A percentile compares a stretch with the other conserved stretches of the same genome.
Conservation (phyloP, 768 basidiomycete genomes). For the Epithele typhae region DNA sequence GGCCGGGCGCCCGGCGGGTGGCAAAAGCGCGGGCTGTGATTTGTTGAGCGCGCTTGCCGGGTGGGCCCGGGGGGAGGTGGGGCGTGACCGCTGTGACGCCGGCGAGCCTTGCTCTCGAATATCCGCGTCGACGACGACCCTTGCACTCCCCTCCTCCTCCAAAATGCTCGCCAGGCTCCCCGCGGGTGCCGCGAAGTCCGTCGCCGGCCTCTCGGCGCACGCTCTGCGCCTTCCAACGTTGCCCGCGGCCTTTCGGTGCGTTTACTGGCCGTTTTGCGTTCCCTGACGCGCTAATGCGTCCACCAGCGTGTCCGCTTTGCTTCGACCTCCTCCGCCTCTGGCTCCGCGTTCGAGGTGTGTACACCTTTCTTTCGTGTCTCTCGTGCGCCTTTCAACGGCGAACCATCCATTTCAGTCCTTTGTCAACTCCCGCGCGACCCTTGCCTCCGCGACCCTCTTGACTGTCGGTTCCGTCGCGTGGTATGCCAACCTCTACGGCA, state of each 20-base stretch:
- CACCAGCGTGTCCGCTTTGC: conserved; percentile 62
- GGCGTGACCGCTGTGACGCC: conserved; percentile 30
- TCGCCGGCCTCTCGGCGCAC: conserved; percentile 44
- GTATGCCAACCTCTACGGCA: conserved; percentile 94
- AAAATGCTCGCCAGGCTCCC: conserved; percentile 86
- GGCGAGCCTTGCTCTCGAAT: conserved; percentile 34
- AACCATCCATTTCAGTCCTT: conserved; percentile 42
- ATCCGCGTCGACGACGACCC: conserved; percentile 28
- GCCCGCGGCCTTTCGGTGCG: conserved; percentile 51
- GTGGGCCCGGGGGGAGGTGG: conserved; percentile 19
- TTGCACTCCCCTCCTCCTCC: conserved; percentile 23
- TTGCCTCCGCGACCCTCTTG: conserved; percentile 70
- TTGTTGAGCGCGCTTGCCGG: conserved; percentile 20
- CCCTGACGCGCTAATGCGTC: conserved; percentile 19
- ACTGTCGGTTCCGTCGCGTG: conserved; percentile 90
- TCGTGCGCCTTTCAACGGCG: no score
- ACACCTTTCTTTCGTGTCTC: not conserved
- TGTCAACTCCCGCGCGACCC: conserved; percentile 65
- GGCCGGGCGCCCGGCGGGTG: not conserved
- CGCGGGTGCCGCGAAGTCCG: conserved; percentile 64
- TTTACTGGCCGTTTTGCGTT: conserved; percentile 9
- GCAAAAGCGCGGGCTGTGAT: conserved; percentile 15
- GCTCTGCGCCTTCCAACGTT: conserved; percentile 36
- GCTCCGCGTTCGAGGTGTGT: conserved; percentile 63
- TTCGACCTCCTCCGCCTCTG: conserved; percentile 55